These are phyloP conservation scores for Phylloporus sp. DNA, from an alignment of 768 basidiomycete genomes.

Conservation along the genomic window DNA sequence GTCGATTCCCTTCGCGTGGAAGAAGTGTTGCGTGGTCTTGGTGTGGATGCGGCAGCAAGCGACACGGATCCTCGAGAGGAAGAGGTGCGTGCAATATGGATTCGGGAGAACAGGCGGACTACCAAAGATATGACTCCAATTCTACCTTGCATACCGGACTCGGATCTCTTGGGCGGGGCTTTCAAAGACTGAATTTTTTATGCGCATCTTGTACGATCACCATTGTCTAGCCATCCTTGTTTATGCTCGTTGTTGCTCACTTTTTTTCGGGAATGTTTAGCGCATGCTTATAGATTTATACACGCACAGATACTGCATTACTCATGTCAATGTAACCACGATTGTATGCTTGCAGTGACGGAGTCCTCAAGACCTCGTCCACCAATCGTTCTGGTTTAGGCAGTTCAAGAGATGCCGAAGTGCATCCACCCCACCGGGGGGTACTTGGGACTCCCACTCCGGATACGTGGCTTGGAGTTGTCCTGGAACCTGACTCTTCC, in stretches of 20 bases:
- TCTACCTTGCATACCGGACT: conserved; percentile 1
- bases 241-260: conserved; percentile 8
- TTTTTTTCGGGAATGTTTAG: conserved; percentile 8
- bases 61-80: conserved; percentile 38
- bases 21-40: conserved; percentile 68
- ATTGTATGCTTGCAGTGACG: conserved; percentile 8
- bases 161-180: conserved; percentile 29
- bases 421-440: conserved; percentile 49
- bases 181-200: conserved; percentile 29
- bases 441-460: conserved; percentile 30
- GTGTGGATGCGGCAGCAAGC: conserved; percentile 25
- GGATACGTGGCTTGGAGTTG: conserved; percentile 22
- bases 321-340: conserved; percentile 6
- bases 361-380: conserved; percentile 29
- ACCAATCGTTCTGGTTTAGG: conserved; percentile 56
- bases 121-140: conserved; percentile 32
- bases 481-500: conserved; percentile 17
- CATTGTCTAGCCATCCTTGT: conserved; percentile 7
- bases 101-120: conserved; percentile 36
- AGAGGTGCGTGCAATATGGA: conserved; percentile 40
- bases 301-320: conserved; percentile 1
- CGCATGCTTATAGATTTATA: conserved; percentile 26
- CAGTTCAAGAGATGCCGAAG: conserved; percentile 51
- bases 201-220: conserved; percentile 1
- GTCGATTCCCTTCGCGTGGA: conserved; percentile 60